Evolutionary conservation across 1,284 basidiomycete genomes (phyloP).

Genomic region (Garcileccinum viscosum): DNA sequence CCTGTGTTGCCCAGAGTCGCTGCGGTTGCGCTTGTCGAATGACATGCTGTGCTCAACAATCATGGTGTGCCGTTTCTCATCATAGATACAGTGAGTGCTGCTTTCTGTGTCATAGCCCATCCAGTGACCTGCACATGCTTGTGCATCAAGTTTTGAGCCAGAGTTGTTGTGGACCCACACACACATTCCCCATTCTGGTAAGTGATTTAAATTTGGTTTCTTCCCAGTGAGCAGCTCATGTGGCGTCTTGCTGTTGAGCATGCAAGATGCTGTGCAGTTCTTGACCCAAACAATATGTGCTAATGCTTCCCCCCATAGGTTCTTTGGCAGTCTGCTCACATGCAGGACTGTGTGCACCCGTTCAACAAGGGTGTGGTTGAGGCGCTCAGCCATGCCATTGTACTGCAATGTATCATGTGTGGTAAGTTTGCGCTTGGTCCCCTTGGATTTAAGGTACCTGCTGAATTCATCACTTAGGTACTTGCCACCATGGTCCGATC

Average conservation of each 20-base stretch:
- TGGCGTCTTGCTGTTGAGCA: background rate
- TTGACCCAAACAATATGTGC: background rate
- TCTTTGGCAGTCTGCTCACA: background rate
- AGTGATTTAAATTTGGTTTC: background rate
- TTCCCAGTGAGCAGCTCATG: background rate
- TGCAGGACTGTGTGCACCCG: background rate
- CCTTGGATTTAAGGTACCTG: background rate
- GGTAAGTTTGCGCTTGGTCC: background rate
- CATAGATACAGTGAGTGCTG: background rate
- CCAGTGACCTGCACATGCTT: background rate
- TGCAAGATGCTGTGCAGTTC: background rate
- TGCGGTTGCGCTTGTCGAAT: background rate
- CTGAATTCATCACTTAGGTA: conserved; percentile 5
- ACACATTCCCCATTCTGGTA: background rate
- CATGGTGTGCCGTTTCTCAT: background rate
- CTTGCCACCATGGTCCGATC: background rate
- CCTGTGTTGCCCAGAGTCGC: background rate
- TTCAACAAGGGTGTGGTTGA: background rate
- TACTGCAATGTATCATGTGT: background rate
- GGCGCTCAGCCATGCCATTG: background rate
- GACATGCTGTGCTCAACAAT: background rate
- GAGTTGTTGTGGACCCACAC: conserved; percentile 1
- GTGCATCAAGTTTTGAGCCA: background rate
- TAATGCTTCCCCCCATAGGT: background rate
- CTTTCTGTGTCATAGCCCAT: background rate